Base-by-base conservation (phyloP, 768 basidiomycete species). In the Lentinula edodes region DNA sequence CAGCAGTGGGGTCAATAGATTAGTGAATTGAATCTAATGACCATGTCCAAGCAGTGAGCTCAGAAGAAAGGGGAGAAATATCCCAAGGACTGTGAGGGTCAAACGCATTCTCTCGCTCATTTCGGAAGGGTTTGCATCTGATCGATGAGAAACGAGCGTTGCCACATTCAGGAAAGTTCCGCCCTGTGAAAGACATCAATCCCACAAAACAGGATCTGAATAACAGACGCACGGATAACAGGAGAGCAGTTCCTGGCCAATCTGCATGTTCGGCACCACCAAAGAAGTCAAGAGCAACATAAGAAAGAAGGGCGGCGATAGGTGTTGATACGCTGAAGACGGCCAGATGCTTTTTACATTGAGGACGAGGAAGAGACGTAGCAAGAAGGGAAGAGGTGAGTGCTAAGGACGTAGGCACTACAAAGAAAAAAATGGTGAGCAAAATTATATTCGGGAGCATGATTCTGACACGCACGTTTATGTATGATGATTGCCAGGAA, bases 81-180 rank as follows among this genome's bases (percentile, higher is more conserved):
- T 92, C 5, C 93, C 93, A 10, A 74, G 61, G 1, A 86, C 68
- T 51, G 92, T 80, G 50, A 91, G 71, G 18, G 73, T 64, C 12
- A 86, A 76, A 36, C 89, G 80, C 32, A 72, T 63, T 38, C 68
- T 68, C 53, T 80, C 78, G 12, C 75, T 72, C 46, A 87, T 72
- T 46, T 80, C 82, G 8, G 76, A 63, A 65, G 75, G 42, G 69
- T 73, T 34, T 58, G 71, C 61, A 9, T 61, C 64, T 32, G 72
- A 57, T 88, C 81, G 2, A 90, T 84, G 68, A 93, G 91, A n/a
- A 93, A 60, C 59, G 10, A 60, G 88, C 1, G 94, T 94, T 0
- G 95, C 93, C 8, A 98, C 95, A 69, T 96, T 97, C 42, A 98
- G 78, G 75, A 97, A 97, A 3, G 93, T 94, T 8, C 95, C 95